These are phyloP conservation scores for Leccinum brunneo-olivaceum DNA, from an alignment of 1,284 basidiomycete species.

Conservation along the genomic window DNA sequence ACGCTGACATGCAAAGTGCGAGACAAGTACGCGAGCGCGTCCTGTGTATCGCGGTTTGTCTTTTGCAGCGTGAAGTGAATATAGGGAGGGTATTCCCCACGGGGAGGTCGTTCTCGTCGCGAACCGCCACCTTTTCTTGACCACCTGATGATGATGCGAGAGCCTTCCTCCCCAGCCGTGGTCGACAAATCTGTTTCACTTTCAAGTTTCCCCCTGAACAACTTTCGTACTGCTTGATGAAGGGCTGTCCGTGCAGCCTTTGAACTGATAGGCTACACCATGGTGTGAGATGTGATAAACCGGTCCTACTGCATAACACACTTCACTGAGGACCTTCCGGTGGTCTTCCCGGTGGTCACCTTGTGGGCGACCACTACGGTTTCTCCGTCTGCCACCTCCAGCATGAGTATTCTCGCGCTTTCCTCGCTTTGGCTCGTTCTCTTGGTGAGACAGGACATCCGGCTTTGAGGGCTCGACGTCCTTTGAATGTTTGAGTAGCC, in stretches of 20 bases:
- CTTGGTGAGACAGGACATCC: slow-evolving; percentile 15
- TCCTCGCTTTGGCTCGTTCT: slow-evolving; percentile 32
- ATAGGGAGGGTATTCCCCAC: slow-evolving; percentile 76
- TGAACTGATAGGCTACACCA: slow-evolving; percentile 65
- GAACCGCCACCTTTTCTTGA: slow-evolving; percentile 40
- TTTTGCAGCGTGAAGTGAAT: slow-evolving; percentile 98
- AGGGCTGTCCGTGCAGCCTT: slow-evolving; percentile 80
- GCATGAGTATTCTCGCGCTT: slow-evolving; percentile 40
- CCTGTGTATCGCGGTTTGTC: slow-evolving; percentile 96
- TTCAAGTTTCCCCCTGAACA: slow-evolving; percentile 80
- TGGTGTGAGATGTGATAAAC: slow-evolving; percentile 16
- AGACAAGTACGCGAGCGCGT: slow-evolving; percentile 78
- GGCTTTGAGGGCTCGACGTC: slow-evolving; percentile 22
- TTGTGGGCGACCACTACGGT: slow-evolving; percentile 34
- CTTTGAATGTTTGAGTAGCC: slow-evolving; percentile 31
- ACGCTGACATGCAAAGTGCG: slow-evolving; percentile 68
- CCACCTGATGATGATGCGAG: slow-evolving; percentile 73
- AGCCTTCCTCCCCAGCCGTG: slow-evolving; percentile 52
- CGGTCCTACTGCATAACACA: slow-evolving; percentile 35
- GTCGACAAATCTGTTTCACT: slow-evolving; percentile 65
- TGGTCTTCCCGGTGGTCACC: slow-evolving; percentile 48
- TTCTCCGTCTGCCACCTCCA: slow-evolving; percentile 38
- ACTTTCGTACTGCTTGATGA: slow-evolving; percentile 75
- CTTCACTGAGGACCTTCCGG: slow-evolving; percentile 75
- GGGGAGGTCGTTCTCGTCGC: slow-evolving; percentile 38